A percentile compares a stretch with the other conserved stretches of the same genome.
Conservation (phyloP, 176 grass and related monocot species). For the Tillandsia leiboldiana region DNA sequence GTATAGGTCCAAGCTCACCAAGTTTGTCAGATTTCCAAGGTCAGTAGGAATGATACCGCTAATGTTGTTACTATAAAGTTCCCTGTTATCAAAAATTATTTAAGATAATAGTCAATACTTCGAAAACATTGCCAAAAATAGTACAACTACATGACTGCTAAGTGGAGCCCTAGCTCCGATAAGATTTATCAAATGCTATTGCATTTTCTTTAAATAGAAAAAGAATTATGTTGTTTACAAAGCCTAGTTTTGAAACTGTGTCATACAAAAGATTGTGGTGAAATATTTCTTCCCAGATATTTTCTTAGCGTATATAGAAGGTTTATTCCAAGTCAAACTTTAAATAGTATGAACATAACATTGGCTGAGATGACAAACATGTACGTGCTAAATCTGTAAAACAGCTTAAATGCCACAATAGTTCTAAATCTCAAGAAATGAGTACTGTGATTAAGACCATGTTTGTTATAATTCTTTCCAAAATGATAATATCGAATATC, state of each 20-base stretch:
- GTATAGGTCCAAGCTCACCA: constrained; percentile 83
- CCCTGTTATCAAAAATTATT: constrained; percentile 27
- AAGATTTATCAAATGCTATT: not conserved
- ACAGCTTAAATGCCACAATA: too few species aligned
- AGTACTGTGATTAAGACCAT: too few species aligned
- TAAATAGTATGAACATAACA: too few species aligned
- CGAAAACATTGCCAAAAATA: not conserved
- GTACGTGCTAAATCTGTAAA: too few species aligned
- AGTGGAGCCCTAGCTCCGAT: not conserved
- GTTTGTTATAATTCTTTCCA: too few species aligned
- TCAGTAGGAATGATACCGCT: constrained; percentile 60
- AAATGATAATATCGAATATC: too few species aligned
- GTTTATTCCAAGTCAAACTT: too few species aligned
- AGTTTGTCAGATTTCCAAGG: constrained; percentile 64
- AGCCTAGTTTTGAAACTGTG: not conserved
- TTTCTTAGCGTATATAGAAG: too few species aligned
- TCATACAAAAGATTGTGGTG: not conserved
- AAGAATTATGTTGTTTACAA: not conserved
- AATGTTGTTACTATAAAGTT: constrained; percentile 78
- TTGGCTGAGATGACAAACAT: too few species aligned
- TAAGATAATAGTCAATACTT: not conserved
- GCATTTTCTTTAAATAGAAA: constrained; percentile 5
- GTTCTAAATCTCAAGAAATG: too few species aligned
- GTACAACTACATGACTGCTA: not conserved
- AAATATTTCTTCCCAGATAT: too few species aligned